Conservation (phyloP, 495 filamentous ascomycete species). For the Trichoderma virens region DNA sequence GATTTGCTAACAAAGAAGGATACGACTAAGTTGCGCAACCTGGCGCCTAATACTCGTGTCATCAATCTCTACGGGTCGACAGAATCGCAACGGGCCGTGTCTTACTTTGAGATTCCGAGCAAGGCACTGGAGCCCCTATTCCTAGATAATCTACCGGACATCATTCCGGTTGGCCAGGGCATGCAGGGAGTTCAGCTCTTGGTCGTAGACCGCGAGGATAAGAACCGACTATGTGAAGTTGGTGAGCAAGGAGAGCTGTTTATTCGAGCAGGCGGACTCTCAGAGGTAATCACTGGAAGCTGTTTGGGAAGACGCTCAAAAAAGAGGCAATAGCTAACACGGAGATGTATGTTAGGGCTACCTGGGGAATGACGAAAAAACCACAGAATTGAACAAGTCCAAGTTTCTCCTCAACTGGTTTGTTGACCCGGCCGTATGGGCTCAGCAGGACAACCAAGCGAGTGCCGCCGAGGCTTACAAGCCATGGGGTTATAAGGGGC, state of each 20-base stretch:
- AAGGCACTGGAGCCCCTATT: slow-evolving; percentile 49
- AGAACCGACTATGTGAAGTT: slow-evolving; percentile 54
- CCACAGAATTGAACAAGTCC: slow-evolving; percentile 40
- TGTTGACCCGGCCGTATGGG: slow-evolving; percentile 56
- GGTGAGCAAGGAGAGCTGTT: slow-evolving; percentile 73
- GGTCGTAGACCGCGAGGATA: slow-evolving; percentile 64
- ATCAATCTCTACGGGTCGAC: slow-evolving; percentile 81
- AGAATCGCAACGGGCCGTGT: slow-evolving; percentile 69
- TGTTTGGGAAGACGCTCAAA: too few relatives aligned
- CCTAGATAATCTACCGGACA: slow-evolving; percentile 57
- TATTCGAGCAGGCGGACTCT: slow-evolving; percentile 67
- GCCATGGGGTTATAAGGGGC: slow-evolving; percentile 51
- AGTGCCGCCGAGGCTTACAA: slow-evolving; percentile 34
- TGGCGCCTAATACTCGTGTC: slow-evolving; percentile 63
- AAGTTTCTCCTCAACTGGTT: slow-evolving; percentile 81
- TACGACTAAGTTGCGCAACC: slow-evolving; percentile 56
- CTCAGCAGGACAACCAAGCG: slow-evolving; percentile 28
- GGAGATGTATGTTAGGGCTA: too few relatives aligned
- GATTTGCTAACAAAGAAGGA: slow-evolving; percentile 73
- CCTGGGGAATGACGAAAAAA: slow-evolving; percentile 47
- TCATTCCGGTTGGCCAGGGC: slow-evolving; percentile 68
- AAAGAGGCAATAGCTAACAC: too few relatives aligned
- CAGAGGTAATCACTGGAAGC: too few relatives aligned
- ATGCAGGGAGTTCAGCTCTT: slow-evolving; percentile 78
- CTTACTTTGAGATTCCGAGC: slow-evolving; percentile 65